Percentiles rank a stretch among this genome's conserved stretches.
Evolutionary conservation across 139 green algal species (phyloP).

Genomic region (Chlorella sp.): DNA sequence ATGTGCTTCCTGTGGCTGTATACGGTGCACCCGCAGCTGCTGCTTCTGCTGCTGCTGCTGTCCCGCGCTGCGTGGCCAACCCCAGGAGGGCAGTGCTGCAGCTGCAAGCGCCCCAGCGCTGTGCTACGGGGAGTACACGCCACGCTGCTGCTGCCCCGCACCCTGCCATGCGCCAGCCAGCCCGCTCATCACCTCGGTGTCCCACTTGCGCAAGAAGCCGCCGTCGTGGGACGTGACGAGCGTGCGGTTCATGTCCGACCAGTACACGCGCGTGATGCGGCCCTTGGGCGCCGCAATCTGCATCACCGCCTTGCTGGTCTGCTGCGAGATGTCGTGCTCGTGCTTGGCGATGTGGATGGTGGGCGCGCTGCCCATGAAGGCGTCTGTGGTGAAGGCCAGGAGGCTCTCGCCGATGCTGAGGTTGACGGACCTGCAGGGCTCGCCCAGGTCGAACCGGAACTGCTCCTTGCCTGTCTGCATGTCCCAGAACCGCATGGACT

Average conservation of each 20-base stretch:
- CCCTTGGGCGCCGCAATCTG: slow-evolving; percentile 41
- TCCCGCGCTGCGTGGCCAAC: too few relatives aligned
- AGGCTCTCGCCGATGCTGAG: slow-evolving; percentile 78
- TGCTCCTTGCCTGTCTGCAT: slow-evolving; percentile 76
- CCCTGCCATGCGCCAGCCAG: background rate
- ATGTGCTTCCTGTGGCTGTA: too few relatives aligned
- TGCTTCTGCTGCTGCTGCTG: too few relatives aligned
- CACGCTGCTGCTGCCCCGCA: background rate
- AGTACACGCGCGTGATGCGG: slow-evolving; percentile 69
- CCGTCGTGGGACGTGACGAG: slow-evolving; percentile 86
- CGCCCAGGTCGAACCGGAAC: slow-evolving; percentile 72
- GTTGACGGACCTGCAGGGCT: slow-evolving; percentile 62
- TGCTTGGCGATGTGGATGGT: slow-evolving; percentile 54
- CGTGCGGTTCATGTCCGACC: slow-evolving; percentile 71
- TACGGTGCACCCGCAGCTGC: too few relatives aligned
- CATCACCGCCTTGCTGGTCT: slow-evolving; percentile 33
- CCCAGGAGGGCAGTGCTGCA: too few relatives aligned
- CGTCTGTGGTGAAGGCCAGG: slow-evolving; percentile 80
- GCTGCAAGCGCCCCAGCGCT: too few relatives aligned
- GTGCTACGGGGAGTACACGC: too few relatives aligned
- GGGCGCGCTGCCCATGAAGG: slow-evolving; percentile 64
- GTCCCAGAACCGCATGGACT: slow-evolving; percentile 88
- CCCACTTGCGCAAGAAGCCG: slow-evolving; percentile 72
- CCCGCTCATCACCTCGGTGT: slow-evolving; percentile 47
- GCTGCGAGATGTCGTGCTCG: slow-evolving; percentile 53